These are phyloP conservation scores for Arabidopsis hybrid DNA, from an alignment of 441 rosid genomes.

Conservation along the genomic window DNA sequence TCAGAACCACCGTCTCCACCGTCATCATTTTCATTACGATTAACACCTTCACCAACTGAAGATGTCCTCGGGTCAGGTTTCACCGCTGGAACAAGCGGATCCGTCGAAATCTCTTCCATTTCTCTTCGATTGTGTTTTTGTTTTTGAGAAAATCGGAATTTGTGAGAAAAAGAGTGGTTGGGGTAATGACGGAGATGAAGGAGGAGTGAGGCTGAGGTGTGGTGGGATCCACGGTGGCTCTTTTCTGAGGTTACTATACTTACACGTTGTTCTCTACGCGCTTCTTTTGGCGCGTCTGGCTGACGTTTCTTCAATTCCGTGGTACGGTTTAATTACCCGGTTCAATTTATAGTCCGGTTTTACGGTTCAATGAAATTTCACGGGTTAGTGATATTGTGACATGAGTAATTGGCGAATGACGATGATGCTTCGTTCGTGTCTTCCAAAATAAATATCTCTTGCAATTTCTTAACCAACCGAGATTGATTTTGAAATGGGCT, in stretches of 20 bases:
- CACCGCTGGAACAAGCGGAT: conserved; percentile 82
- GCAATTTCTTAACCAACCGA: background rate
- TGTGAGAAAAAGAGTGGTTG: too few species aligned
- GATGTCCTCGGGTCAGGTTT: conserved; percentile 62
- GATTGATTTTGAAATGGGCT: background rate
- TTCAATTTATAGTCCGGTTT: background rate
- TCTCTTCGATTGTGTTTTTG: background rate
- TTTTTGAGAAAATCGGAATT: background rate
- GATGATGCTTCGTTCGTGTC: background rate
- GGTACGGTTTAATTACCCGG: conserved; percentile 11
- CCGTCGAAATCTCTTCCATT: conserved; percentile 78
- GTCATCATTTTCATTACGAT: conserved; percentile 43
- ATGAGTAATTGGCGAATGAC: background rate
- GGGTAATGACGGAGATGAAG: too few species aligned
- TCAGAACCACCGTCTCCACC: conserved; percentile 45
- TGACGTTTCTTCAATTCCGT: background rate
- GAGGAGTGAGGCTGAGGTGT: conserved; percentile 25
- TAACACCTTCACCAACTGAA: conserved; percentile 38
- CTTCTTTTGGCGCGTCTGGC: conserved; percentile 39
- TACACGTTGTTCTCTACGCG: conserved; percentile 46
- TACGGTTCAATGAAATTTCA: conserved; percentile 42
- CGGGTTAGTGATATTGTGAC: background rate
- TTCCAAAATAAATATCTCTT: too few species aligned
- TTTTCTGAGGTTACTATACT: conserved; percentile 48
- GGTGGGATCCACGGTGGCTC: conserved; percentile 49